phyloP scores from a whole-genome alignment of 345 rosid species.

The Pelargonium nanum region DNA sequence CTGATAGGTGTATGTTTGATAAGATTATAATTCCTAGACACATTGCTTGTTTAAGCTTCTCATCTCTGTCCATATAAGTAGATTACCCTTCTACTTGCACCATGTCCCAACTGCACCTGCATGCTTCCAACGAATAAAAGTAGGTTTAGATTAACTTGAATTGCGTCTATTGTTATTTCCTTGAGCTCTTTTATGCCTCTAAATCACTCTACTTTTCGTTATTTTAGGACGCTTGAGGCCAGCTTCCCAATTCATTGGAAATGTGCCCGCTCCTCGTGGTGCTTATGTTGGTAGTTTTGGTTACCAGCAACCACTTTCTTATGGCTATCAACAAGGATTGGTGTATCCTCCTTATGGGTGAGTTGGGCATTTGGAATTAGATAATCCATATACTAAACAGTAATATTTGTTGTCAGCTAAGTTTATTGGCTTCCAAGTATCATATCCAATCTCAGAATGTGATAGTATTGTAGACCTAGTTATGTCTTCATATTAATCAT shows the following conservation, averaged over 20 bases:
- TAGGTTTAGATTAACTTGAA: not conserved
- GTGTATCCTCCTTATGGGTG: slow-evolving; percentile 79
- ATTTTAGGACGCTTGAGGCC: slow-evolving; percentile 60
- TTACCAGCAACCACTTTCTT: slow-evolving; percentile 65
- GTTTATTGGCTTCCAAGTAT: slow-evolving; percentile 4
- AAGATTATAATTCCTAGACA: not conserved
- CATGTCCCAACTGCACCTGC: not conserved
- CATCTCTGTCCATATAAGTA: not conserved
- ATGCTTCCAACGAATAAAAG: not conserved
- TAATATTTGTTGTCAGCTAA: slow-evolving; percentile 1
- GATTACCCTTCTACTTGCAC: not conserved
- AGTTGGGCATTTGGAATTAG: slow-evolving; percentile 21
- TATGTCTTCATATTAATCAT: not conserved
- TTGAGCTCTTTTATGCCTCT: not conserved
- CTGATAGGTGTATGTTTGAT: not conserved
- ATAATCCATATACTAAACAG: not conserved
- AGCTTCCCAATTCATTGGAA: slow-evolving; percentile 40
- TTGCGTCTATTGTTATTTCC: not conserved
- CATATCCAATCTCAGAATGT: not conserved
- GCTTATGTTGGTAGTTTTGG: slow-evolving; percentile 54
- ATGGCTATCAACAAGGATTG: slow-evolving; percentile 63
- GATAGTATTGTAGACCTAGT: not conserved
- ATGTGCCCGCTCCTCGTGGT: slow-evolving; percentile 54
- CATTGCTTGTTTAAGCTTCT: not conserved
- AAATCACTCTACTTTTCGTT: not conserved